These are phyloP conservation scores for Jasminum sambac DNA, from an alignment of 257 asterid genomes.

Conservation along the genomic window DNA sequence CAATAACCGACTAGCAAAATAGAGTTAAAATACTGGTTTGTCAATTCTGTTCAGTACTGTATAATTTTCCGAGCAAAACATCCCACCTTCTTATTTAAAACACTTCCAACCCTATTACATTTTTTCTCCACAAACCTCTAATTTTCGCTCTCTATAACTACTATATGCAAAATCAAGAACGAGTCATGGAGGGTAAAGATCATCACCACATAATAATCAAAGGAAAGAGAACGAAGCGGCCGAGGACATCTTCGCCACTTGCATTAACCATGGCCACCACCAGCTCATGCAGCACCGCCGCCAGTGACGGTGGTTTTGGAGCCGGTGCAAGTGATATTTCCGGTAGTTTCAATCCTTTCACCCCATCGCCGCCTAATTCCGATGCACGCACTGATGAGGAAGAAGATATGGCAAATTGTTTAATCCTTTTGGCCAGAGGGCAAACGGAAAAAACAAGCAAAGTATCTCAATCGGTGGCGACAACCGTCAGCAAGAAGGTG, in stretches of 20 bases:
- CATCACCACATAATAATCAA: slow-evolving; percentile 34
- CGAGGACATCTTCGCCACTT: slow-evolving; percentile 54
- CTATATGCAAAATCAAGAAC: slow-evolving; percentile 23
- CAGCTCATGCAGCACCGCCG: slow-evolving; percentile 43
- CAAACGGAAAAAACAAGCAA: slow-evolving; percentile 13
- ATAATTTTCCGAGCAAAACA: neutral
- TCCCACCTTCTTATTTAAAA: slow-evolving; percentile 11
- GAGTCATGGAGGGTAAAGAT: slow-evolving; percentile 8
- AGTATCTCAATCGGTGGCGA: slow-evolving; percentile 16
- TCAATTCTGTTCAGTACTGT: neutral
- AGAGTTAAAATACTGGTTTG: neutral
- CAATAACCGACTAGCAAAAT: too few species aligned
- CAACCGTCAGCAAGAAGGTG: slow-evolving; percentile 25
- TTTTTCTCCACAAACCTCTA: slow-evolving; percentile 5
- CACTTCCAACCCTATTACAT: slow-evolving; percentile 23
- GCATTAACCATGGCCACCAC: slow-evolving; percentile 49
- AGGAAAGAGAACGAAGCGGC: slow-evolving; percentile 70
- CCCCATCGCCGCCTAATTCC: slow-evolving; percentile 32
- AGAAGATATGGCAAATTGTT: slow-evolving; percentile 78
- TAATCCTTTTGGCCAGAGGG: slow-evolving; percentile 78
- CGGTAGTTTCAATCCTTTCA: slow-evolving; percentile 20
- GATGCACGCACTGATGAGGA: slow-evolving; percentile 53
- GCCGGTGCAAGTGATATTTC: slow-evolving; percentile 11
- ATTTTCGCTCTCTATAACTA: neutral
- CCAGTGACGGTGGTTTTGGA: slow-evolving; percentile 13